A percentile compares a stretch with the other conserved stretches of the same genome.
Evolutionary conservation across 2,329 filamentous ascomycete genomes (phyloP).

Genomic region (Arthrobotrys sinensis): DNA sequence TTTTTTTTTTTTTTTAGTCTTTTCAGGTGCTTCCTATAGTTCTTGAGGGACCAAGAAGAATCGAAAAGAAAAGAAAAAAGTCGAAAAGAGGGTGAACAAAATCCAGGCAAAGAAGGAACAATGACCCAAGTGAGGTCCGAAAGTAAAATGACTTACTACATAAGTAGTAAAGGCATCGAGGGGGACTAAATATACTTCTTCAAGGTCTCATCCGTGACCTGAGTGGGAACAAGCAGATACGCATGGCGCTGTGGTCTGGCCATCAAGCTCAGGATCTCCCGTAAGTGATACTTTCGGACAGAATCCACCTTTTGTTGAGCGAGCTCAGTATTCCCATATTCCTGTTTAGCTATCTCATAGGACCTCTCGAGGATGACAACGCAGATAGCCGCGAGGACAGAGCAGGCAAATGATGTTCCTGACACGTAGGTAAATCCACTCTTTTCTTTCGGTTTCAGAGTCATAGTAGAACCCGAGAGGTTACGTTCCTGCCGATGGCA

Average conservation of each 20-base stretch:
- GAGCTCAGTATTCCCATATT: no score
- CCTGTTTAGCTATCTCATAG: neutral
- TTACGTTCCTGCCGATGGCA: neutral
- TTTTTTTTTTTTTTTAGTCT: no score
- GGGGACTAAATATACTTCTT: neutral
- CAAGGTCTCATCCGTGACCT: neutral
- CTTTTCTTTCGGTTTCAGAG: neutral
- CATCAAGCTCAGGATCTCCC: neutral
- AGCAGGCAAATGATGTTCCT: conserved; percentile 13
- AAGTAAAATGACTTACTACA: no score
- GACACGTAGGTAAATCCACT: conserved; percentile 1
- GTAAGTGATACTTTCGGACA: neutral
- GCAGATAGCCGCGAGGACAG: neutral
- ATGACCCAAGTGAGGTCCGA: no score
- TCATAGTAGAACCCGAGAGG: neutral
- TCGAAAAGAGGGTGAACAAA: no score
- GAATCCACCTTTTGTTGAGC: neutral
- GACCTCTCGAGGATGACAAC: neutral
- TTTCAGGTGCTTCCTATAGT: no score
- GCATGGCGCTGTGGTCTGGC: conserved; percentile 3
- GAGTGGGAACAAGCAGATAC: neutral
- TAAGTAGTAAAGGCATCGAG: neutral
- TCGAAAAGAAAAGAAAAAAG: no score
- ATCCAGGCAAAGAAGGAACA: no score
- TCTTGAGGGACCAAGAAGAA: no score